These are phyloP conservation scores for Dissophora globulifera DNA, from an alignment of 192 early-diverging fungal genomes.

Conservation along the genomic window DNA sequence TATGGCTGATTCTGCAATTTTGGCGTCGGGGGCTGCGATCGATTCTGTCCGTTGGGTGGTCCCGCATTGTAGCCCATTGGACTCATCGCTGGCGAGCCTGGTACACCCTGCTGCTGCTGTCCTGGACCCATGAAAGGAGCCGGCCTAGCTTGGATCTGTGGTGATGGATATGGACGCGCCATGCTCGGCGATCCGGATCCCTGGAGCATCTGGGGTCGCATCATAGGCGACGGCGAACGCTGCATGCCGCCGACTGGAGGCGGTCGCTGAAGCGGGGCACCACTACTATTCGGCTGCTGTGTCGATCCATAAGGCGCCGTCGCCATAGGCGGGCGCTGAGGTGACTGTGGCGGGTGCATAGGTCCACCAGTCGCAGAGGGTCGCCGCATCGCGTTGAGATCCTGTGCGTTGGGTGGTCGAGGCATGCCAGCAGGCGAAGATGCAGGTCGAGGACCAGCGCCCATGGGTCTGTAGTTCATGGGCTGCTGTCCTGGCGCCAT, in stretches of 20 bases:
- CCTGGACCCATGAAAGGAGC: slow-evolving; percentile 16
- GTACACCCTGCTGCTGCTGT: slow-evolving; percentile 30
- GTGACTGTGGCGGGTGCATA: slow-evolving; percentile 29
- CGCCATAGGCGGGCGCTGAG: slow-evolving; percentile 38
- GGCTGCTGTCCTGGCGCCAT: slow-evolving; percentile 16
- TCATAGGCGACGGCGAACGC: slow-evolving; percentile 37
- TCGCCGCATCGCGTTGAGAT: slow-evolving; percentile 22
- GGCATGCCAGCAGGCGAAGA: slow-evolving; percentile 16
- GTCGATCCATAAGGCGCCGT: slow-evolving; percentile 26
- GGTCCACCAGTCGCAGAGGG: slow-evolving; percentile 17
- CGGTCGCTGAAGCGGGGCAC: slow-evolving; percentile 23
- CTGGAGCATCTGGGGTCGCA: slow-evolving; percentile 30
- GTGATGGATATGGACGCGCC: slow-evolving; percentile 41
- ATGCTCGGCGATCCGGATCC: slow-evolving; percentile 41
- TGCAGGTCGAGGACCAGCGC: slow-evolving; percentile 26
- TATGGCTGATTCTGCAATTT: slow-evolving; percentile 21
- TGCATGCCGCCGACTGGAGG: slow-evolving; percentile 34
- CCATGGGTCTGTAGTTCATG: slow-evolving; percentile 26
- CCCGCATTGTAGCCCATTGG: slow-evolving; percentile 41
- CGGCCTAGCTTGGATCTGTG: slow-evolving; percentile 40
- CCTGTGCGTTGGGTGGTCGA: slow-evolving; percentile 17
- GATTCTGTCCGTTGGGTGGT: slow-evolving; percentile 42
- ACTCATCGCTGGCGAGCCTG: slow-evolving; percentile 37
- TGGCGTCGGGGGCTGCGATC: slow-evolving; percentile 43
- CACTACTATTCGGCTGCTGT: slow-evolving; percentile 22